These are phyloP conservation scores for Nakazawaea populi DNA, from an alignment of 805 yeast genomes.

Conservation along the genomic window DNA sequence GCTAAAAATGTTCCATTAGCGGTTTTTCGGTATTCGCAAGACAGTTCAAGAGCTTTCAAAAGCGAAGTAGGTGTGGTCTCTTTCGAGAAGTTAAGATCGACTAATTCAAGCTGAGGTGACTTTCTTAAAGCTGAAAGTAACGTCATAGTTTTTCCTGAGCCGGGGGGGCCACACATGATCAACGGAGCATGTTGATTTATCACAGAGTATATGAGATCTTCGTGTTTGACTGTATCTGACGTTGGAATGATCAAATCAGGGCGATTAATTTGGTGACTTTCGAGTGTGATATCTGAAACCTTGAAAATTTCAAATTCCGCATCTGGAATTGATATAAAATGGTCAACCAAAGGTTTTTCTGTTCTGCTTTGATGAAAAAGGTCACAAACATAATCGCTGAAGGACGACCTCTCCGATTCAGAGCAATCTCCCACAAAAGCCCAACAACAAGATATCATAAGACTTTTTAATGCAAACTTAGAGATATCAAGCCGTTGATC, in stretches of 20 bases:
- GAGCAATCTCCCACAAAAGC: slow-evolving; percentile 56
- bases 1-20: slow-evolving; percentile 45
- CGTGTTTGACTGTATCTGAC: slow-evolving; percentile 67
- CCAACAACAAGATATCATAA: slow-evolving; percentile 47
- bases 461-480: slow-evolving; percentile 26
- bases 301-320: slow-evolving; percentile 37
- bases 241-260: slow-evolving; percentile 76
- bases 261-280: slow-evolving; percentile 50
- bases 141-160: slow-evolving; percentile 95
- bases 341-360: slow-evolving; percentile 28
- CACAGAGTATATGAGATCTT: slow-evolving; percentile 49
- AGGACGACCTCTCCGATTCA: slow-evolving; percentile 27
- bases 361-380: slow-evolving; percentile 12
- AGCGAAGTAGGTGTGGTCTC: slow-evolving; percentile 63
- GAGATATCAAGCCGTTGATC: slow-evolving; percentile 20
- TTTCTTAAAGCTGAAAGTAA: slow-evolving; percentile 60
- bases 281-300: slow-evolving; percentile 41
- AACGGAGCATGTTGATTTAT: slow-evolving; percentile 53
- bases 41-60: slow-evolving; percentile 62
- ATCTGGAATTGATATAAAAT: slow-evolving; percentile 37
- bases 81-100: slow-evolving; percentile 76
- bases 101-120: slow-evolving; percentile 51
- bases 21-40: slow-evolving; percentile 54
- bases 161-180: slow-evolving; percentile 92
- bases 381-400: slow-evolving; percentile 21